Base-by-base conservation (phyloP, 768 basidiomycete species). In the button mushroom (Agaricus bisporus) region DNA sequence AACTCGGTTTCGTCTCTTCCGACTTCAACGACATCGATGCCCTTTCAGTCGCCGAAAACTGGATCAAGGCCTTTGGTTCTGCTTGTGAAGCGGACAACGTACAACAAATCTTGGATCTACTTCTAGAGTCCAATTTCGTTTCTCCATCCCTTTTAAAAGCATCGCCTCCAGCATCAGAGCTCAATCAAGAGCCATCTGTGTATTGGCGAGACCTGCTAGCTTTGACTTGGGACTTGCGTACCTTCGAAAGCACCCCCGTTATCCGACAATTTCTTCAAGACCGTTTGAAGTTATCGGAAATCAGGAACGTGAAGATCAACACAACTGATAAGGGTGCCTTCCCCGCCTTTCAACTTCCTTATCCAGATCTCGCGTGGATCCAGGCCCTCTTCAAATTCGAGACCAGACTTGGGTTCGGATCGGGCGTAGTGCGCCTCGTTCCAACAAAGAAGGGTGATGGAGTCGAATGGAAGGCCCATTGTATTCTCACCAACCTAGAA, bases 151-250 rank as follows among this genome's bases (percentile, higher is more conserved):
- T 51, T 41, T 29, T 49, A 14, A 22, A 60, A 37, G 32, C 55
- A 11, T 50, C 28, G 5, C 48, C 52, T 32, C 41, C 55, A 3
- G 43, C 25, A n/a, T 22, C 48, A 22, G 44, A 58, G 11, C 48
- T 48, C 25, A 55, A 58, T 18, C 47, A 61, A 6, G 58, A 46
- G 2, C 57, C 57, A 2, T 57, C 60, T 10, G 70, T 70, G 4
- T 77, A 76, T 54, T 85, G 83, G 84, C 68, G 82, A 11, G 83
- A 85, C 57, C 69, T 78, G 48, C 73, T 83, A n/a, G 73, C 79
- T 0, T 70, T 85, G 50, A 84, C 83, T 15, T 85, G 81, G 81
- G 74, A 81, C 54, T 77, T 83, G 45, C 77, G 82, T 37, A 79
- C 81, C 7, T 78, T 85, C 60, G 71, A 76, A 57, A 73, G 78